Percentiles rank a stretch among this genome's conserved stretches.
Conservation (phyloP, 768 basidiomycete genomes). For the Tricholoma matsutake region DNA sequence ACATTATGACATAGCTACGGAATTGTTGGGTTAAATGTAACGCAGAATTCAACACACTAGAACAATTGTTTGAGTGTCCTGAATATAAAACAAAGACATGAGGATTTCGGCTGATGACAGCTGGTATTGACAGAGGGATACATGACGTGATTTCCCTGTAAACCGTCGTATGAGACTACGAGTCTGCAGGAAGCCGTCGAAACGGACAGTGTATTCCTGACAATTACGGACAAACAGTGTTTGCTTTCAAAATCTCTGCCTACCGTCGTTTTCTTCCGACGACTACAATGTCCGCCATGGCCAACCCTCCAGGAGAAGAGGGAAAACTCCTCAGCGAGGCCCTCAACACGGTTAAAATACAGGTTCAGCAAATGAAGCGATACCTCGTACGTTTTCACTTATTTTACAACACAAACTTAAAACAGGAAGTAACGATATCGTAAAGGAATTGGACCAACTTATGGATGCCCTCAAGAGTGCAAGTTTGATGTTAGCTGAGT, state of each 20-base stretch:
- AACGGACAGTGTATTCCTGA: background rate
- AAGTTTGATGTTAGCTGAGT: slow-evolving; percentile 94
- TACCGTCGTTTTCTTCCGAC: background rate
- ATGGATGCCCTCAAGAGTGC: slow-evolving; percentile 99
- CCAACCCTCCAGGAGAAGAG: slow-evolving; percentile 56
- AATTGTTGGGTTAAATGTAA: too few species aligned
- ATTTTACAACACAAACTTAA: background rate
- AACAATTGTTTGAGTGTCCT: too few species aligned
- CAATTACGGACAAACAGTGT: slow-evolving; percentile 1
- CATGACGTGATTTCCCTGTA: too few species aligned
- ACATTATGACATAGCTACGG: too few species aligned
- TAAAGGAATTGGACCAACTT: slow-evolving; percentile 88
- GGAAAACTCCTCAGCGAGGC: slow-evolving; percentile 85
- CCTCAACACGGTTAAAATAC: slow-evolving; percentile 81
- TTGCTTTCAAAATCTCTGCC: background rate
- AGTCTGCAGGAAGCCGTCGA: background rate
- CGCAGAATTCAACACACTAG: too few species aligned
- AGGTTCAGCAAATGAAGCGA: slow-evolving; percentile 93
- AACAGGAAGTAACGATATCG: background rate
- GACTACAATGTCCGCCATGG: slow-evolving; percentile 24
- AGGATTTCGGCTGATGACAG: too few species aligned
- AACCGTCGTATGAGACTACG: too few species aligned
- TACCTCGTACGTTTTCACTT: slow-evolving; percentile 61
- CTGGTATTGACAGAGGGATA: too few species aligned
- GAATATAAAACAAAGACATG: too few species aligned